These are phyloP conservation scores for Crithidia mellificae DNA, from an alignment of 208 protist genomes.

Conservation along the genomic window DNA sequence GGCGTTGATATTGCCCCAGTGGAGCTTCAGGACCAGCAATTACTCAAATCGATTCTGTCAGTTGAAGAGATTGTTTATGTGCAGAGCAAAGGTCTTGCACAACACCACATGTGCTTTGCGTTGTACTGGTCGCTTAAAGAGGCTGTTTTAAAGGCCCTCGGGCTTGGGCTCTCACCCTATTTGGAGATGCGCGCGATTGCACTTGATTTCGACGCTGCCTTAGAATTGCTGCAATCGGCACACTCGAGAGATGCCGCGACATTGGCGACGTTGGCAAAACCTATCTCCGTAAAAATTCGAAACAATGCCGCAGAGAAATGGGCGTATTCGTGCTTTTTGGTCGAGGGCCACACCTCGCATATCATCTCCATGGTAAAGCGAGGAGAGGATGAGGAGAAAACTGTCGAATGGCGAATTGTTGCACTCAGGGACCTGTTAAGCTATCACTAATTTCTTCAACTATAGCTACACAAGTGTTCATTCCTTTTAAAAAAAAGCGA, in stretches of 20 bases:
- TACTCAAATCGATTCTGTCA: background rate
- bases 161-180: constrained; percentile 23
- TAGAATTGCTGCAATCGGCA: background rate
- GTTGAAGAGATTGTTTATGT: too few relatives aligned
- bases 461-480: too few relatives aligned
- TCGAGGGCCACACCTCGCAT: background rate
- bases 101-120: constrained; percentile 13
- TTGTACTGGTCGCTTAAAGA: constrained; percentile 46
- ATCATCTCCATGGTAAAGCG: background rate
- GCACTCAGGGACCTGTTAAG: background rate
- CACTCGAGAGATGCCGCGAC: too few relatives aligned
- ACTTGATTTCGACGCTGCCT: constrained; percentile 1
- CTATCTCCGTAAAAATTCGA: constrained; percentile 17
- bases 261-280: background rate
- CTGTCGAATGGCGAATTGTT: constrained; percentile 1
- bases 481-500: too few relatives aligned
- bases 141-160: constrained; percentile 39
- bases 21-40: background rate
- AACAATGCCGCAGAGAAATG: constrained; percentile 8
- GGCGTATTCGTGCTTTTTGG: constrained; percentile 10
- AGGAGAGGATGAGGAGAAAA: background rate
- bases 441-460: too few relatives aligned
- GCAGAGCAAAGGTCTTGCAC: background rate
- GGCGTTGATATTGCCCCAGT: constrained; percentile 34
- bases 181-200: constrained; percentile 19